Evolutionary conservation across 2,329 filamentous ascomycete genomes (phyloP), one percentile per base, ranked within the genome.

Genomic region (Trichoderma sp.): DNA sequence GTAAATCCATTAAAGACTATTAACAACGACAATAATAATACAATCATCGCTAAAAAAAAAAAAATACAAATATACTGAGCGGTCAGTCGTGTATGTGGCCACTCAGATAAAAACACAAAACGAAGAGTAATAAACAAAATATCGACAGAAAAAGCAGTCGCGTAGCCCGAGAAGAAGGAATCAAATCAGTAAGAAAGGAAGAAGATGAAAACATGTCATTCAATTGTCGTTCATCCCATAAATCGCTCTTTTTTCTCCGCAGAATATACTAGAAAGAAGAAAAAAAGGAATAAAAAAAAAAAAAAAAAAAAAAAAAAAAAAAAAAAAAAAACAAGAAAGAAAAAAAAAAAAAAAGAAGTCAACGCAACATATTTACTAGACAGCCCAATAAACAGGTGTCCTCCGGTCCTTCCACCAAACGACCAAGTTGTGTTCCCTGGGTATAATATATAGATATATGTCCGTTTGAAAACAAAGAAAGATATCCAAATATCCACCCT

Each of bases 401-500:
- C 14, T 24, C 60, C 32, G 46, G 18, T 18, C 39, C 39, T 43
- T 43, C 39, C 60, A 51, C 46, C 46, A 43, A 34, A 55, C 49
- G 49, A 55, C 60, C 32, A 64, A 52, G 24, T 59, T 28, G 21
- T 59, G 39, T 59, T 51, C 64, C 64, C 64, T 58, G 64, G 64
- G 64, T 66, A 66, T 66, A 66, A 59, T 66, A 66, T 51, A 26
- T 66, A 56, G 64, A 66, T 66, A 59, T 26, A 51, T 66, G 54
- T 66, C 64, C 37, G 21, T 59, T 65, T 66, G 52, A 43, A 49
- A 34, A 34, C 34, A 66, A 60, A 68, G 24, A 51, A 60, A 60
- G 46, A 34, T 61, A 61, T 49, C 24, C 58, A 43, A 21, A 58
- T 51, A 51, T 66, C 39, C 54, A 55, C 54, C 56, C 52, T 26